Base-by-base conservation (phyloP, 1,284 basidiomycete species). In the Apiotrichum sp. region DNA sequence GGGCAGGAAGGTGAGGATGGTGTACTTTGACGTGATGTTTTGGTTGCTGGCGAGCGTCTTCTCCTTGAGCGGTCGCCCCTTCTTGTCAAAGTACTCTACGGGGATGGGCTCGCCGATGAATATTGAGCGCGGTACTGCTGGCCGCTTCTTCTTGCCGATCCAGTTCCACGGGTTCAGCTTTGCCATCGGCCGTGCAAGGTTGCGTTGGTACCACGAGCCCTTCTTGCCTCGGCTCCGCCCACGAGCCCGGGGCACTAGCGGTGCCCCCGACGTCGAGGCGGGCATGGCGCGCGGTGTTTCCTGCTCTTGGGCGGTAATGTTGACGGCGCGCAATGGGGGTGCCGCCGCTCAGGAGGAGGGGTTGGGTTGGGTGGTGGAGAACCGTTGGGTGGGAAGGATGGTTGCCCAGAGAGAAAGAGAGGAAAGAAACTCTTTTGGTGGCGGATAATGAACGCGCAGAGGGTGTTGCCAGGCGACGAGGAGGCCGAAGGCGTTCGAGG, bases 11-110 rank as follows among this genome's bases (percentile, higher is more conserved):
- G 90, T 93, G 71, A 95, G 65, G 65, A 95, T 69, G 59, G 89
- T 91, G 80, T 95, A 95, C 78, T 95, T 95, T 64, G 86, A 88
- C 9, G 92, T 95, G 68, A 95, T 86, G 74, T 93, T 89, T 77
- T 96, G 92, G 77, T 93, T 96, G 2, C 86, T 81, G 45, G 80
- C 69, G 71, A 86, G 89, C 29, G 84, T 71, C 70, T 85, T 78
- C 44, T 84, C 79, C 59, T 80, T 81, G 71, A 82, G 81, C 6
- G 87, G 78, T 55, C 80, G 80, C 22, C 82, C 83, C 72, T 86
- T 88, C 65, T 81, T 77, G 78, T 91, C 87, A 62, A 80, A 83
- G 69, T 83, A 86, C 62, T 84, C 80, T 7, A 74, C 70, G 0
- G 93, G 90, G 4, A 95, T 80, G 49, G 81, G 76, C 65, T 87